Base-by-base conservation (phyloP, 805 yeast genomes). In the Cyberlindnera mycetangii region DNA sequence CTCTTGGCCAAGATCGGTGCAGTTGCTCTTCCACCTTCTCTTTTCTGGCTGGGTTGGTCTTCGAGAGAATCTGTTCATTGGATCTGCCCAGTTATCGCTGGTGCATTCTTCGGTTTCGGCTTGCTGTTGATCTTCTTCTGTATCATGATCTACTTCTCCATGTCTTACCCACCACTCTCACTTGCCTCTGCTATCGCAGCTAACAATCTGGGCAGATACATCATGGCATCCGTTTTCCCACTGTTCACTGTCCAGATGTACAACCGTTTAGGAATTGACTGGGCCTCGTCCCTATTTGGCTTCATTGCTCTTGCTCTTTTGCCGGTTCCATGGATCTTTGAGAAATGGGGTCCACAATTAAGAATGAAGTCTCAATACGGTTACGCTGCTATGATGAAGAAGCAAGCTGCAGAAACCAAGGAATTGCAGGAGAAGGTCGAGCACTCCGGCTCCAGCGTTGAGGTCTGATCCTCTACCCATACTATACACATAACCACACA, bases 101-200 rank as follows among this genome's bases (percentile, higher is more conserved):
- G 95, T 53, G 76, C 84, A 37, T 81, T 90, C 27, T 78, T 85
- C 56, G 93, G 95, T 1, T 83, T 83, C 56, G 85, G 89, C 7
- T 68, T 86, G 48, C 75, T 86, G 44, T 67, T 85, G 55, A 76
- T 86, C 41, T 86, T 86, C 70, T 83, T 85, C 64, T 69, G 86
- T 17, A 76, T 80, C 38, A 71, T 85, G 58, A 75, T 79, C 38
- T 86, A 85, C 61, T 83, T 85, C 63, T 69, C 85, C 28, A 72
- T 80, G 72, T 63, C 85, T 5, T 86, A 80, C 62, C 92, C 93
- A 21, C 89, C 92, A 37, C 64, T 80, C 27, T 74, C 76, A 27
- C 84, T 88, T 18, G 96, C 96, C 0, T 82, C 92, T n/a, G 92
- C 95, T 3, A 64, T 88, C 49, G 96, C 96, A 28, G 96, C 96